Evolutionary conservation across 1,139 yeast species (phyloP).

Genomic region (Yamadazyma spencermartinsiae): DNA sequence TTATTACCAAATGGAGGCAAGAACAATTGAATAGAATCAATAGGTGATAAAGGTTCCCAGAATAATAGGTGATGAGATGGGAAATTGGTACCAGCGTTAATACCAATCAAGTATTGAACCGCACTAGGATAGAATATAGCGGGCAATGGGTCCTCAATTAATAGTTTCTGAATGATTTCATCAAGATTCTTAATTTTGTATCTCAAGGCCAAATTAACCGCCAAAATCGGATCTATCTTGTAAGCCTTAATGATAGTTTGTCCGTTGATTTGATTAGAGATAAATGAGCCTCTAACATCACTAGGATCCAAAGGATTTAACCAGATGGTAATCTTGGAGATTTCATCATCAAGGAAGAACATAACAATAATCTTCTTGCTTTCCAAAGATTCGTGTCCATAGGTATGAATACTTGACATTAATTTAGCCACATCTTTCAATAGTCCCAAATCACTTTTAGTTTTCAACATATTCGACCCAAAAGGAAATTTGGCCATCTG

Average conservation of each 20-base stretch:
- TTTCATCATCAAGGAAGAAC: slow-evolving; percentile 74
- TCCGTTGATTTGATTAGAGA: slow-evolving; percentile 33
- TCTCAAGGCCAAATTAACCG: slow-evolving; percentile 68
- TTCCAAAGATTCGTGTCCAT: slow-evolving; percentile 28
- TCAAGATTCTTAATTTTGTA: slow-evolving; percentile 46
- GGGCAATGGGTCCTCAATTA: slow-evolving; percentile 57
- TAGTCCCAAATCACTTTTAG: slow-evolving; percentile 65
- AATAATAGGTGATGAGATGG: slow-evolving; percentile 54
- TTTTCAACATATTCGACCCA: slow-evolving; percentile 77
- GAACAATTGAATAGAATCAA: slow-evolving; percentile 83
- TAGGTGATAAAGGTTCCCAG: slow-evolving; percentile 80
- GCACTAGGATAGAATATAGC: slow-evolving; percentile 67
- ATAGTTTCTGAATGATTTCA: slow-evolving; percentile 46
- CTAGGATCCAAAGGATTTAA: slow-evolving; percentile 61
- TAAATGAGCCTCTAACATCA: slow-evolving; percentile 40
- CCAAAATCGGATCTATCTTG: slow-evolving; percentile 67
- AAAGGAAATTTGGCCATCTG: slow-evolving; percentile 69
- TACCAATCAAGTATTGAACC: slow-evolving; percentile 55
- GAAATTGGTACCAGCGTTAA: slow-evolving; percentile 40
- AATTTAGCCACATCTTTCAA: slow-evolving; percentile 53
- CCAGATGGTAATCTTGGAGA: slow-evolving; percentile 76
- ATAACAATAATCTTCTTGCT: slow-evolving; percentile 53
- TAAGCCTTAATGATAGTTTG: slow-evolving; percentile 55
- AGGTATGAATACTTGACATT: slow-evolving; percentile 23
- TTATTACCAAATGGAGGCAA: slow-evolving; percentile 72